Base-by-base conservation (phyloP, 2,329 filamentous ascomycete genomes). In the Stachybotrys chartarum region DNA sequence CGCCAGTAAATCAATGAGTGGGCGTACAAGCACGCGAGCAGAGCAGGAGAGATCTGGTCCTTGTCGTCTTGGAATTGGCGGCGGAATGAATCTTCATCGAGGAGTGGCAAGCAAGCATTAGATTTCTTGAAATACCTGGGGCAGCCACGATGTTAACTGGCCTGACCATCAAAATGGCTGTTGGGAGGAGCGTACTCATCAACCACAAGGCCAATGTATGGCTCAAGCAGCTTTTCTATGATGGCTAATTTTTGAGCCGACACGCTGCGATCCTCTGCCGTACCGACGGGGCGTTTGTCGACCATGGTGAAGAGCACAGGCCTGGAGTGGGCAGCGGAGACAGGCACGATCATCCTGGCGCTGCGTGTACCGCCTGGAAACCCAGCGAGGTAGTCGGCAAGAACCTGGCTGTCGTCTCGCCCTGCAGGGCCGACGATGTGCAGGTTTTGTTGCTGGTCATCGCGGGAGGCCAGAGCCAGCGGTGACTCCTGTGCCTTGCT, bases 361-460 rank as follows among this genome's bases (percentile, higher is more conserved):
- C 60, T 64, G 30, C 65, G 60, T 1, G 63, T 61, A 5, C 65
- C 62, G 10, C 63, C 69, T 0, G 63, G 66, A 32, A 71, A 68
- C 6, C 64, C 62, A 6, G 69, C 69, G 56, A 85, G 75, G 55
- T 83, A 83, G 53, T 81, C 77, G n/a, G 82, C 78, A 50, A 85
- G 72, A 11, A 85, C 75, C 54, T 85, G 81, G 1, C 79, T 82
- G 68, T 86, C 83, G 51, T 79, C 79, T 6, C 80, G 82, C 6
- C 80, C 75, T 6, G 81, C 79, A 0, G 82, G 82, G 0, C 83
- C 81, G 53, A 86, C 76, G 56, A 86, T 83, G 59, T 83, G 78
- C 3, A 75, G 72, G 57, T 74, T 77, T 10, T 67, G 64, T 30
- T 75, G 68, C 54, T 69, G 68, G 53, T 72, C 73, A 56, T 71